Conservation (phyloP, 305 asterid species). For the Fraxinus ornus region DNA sequence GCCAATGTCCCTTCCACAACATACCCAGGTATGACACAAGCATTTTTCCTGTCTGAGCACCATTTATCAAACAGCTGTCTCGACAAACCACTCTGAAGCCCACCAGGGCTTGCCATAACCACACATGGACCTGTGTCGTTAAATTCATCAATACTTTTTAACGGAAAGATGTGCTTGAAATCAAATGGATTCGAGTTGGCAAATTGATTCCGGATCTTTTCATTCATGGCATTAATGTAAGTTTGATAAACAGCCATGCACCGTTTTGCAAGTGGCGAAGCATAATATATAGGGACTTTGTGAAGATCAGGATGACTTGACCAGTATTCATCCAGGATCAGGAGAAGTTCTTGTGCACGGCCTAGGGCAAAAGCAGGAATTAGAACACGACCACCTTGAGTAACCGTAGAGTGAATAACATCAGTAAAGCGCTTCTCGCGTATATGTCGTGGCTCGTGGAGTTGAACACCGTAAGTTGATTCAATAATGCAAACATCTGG, state of each 20-base stretch:
- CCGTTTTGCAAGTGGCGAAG: conserved; percentile 94
- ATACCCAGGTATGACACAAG: conserved; percentile 90
- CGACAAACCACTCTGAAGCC: conserved; percentile 92
- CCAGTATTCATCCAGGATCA: conserved; percentile 93
- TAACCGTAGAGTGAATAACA: conserved; percentile 69
- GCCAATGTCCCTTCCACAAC: conserved; percentile 86
- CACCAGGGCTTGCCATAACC: conserved; percentile 97
- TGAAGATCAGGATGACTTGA: conserved; percentile 79
- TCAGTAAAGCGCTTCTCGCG: conserved; percentile 93
- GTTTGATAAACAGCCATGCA: conserved; percentile 97
- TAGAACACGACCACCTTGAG: conserved; percentile 93
- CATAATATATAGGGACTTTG: conserved; percentile 81
- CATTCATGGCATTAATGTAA: conserved; percentile 89
- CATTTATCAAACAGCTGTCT: conserved; percentile 93
- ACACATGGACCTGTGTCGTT: conserved; percentile 93
- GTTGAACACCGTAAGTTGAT: conserved; percentile 96
- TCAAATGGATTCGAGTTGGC: conserved; percentile 76
- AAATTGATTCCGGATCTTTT: conserved; percentile 73
- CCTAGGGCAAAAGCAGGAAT: conserved; percentile 97
- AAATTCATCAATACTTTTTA: conserved; percentile 80
- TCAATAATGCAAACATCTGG: conserved; percentile 96
- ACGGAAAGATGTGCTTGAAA: conserved; percentile 83
- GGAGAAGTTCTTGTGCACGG: conserved; percentile 90
- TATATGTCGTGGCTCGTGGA: conserved; percentile 73
- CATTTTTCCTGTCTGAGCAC: conserved; percentile 89